Percentiles rank a stretch among this genome's conserved stretches.
Evolutionary conservation across 495 filamentous ascomycete species (phyloP).

Genomic region (Penicillium salamii): DNA sequence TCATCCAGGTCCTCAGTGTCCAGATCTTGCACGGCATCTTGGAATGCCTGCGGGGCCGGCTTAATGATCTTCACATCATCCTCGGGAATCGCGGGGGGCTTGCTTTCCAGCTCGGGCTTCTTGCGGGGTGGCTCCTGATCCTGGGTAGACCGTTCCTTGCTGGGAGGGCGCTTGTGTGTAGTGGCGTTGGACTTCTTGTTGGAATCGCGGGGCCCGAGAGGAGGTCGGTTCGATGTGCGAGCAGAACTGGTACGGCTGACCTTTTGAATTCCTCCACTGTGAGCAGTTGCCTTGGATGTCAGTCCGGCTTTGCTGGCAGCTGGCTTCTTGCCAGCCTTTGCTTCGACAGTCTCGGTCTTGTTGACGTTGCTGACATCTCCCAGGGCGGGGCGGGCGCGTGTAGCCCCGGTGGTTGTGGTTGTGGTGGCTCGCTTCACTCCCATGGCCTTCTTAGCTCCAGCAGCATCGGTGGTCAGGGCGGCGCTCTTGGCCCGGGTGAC

Average conservation of each 20-base stretch:
- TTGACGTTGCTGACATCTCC: slow-evolving; percentile 94
- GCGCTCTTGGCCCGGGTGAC: slow-evolving; percentile 91
- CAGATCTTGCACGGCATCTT: slow-evolving; percentile 59
- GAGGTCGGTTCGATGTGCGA: slow-evolving; percentile 42
- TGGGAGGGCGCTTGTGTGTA: slow-evolving; percentile 58
- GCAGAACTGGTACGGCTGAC: slow-evolving; percentile 61
- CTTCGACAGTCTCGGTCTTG: slow-evolving; percentile 65
- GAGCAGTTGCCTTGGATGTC: slow-evolving; percentile 72
- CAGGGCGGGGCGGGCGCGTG: slow-evolving; percentile 71
- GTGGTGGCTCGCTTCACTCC: slow-evolving; percentile 71
- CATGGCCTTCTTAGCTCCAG: slow-evolving; percentile 66
- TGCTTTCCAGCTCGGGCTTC: slow-evolving; percentile 50
- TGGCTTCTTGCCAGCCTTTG: slow-evolving; percentile 68
- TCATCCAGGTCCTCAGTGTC: slow-evolving; percentile 88
- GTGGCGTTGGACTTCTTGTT: slow-evolving; percentile 58
- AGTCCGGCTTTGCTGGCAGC: slow-evolving; percentile 55
- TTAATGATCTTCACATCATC: slow-evolving; percentile 9
- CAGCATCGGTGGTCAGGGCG: slow-evolving; percentile 57
- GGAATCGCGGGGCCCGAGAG: slow-evolving; percentile 59
- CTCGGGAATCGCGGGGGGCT: slow-evolving; percentile 27
- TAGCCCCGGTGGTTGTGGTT: slow-evolving; percentile 41
- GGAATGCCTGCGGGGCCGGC: slow-evolving; percentile 22
- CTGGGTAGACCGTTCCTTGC: slow-evolving; percentile 60
- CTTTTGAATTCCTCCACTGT: slow-evolving; percentile 77
- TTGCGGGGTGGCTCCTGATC: slow-evolving; percentile 54